phyloP scores from a whole-genome alignment of 345 rosid genomes.

The Acer yangbiense region DNA sequence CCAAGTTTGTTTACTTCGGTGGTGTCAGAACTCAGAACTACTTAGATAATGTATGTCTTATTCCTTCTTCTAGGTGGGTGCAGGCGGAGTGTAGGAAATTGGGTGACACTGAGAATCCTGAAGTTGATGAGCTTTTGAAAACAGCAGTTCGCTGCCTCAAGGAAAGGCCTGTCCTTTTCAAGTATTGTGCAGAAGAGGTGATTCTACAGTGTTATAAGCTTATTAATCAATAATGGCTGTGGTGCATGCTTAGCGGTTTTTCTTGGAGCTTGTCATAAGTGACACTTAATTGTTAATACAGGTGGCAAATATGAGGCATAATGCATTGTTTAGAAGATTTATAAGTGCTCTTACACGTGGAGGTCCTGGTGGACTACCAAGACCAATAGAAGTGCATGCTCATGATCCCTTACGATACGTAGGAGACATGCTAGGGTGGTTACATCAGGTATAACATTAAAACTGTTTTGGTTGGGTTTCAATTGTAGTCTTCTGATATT shows the following conservation, averaged over 20 bases:
- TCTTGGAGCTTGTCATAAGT: slow-evolving; percentile 11
- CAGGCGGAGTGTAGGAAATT: slow-evolving; percentile 96
- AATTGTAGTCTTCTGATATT: slow-evolving; percentile 18
- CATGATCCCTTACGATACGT: slow-evolving; percentile 98
- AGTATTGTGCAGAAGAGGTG: slow-evolving; percentile 99
- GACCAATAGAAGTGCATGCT: slow-evolving; percentile 99
- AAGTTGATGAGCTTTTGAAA: slow-evolving; percentile 80
- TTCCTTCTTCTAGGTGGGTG: slow-evolving; percentile 78
- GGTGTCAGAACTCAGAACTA: background rate
- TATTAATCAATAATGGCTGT: background rate
- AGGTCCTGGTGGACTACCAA: slow-evolving; percentile 96
- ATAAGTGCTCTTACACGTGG: slow-evolving; percentile 99
- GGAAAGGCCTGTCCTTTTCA: slow-evolving; percentile 96
- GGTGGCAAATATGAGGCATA: slow-evolving; percentile 98
- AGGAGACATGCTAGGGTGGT: slow-evolving; percentile 99
- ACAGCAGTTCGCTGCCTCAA: slow-evolving; percentile 85
- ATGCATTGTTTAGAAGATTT: slow-evolving; percentile 95
- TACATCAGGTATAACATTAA: slow-evolving; percentile 79
- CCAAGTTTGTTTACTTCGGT: background rate
- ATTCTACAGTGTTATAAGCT: slow-evolving; percentile 24
- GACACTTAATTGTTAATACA: slow-evolving; percentile 30
- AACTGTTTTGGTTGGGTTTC: slow-evolving; percentile 11
- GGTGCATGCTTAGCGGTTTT: slow-evolving; percentile 9
- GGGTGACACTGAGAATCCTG: slow-evolving; percentile 95
- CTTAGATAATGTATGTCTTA: slow-evolving; percentile 3